Evolutionary conservation across 2,329 filamentous ascomycete genomes (phyloP).

Genomic region (Immersiporthe knoxdaviesiana): DNA sequence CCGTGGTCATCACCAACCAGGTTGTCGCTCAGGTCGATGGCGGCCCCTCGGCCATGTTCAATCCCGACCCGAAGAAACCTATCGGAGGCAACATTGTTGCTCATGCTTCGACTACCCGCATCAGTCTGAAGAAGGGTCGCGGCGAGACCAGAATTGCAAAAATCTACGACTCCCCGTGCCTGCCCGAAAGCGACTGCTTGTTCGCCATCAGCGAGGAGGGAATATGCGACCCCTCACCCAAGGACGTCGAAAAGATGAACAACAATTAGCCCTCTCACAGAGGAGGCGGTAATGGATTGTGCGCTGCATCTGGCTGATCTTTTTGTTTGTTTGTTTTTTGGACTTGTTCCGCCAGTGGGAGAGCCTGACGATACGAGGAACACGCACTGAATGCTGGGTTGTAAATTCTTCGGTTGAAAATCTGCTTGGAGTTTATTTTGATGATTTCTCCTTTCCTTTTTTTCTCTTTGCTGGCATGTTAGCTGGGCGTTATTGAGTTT

Average conservation of each 20-base stretch:
- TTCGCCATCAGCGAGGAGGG: slow-evolving; percentile 98
- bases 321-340: too few relatives aligned
- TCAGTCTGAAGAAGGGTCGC: slow-evolving; percentile 94
- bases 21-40: slow-evolving; percentile 98
- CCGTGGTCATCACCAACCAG: slow-evolving; percentile 98
- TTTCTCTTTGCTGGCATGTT: slow-evolving; percentile 10
- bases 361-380: background rate
- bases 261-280: slow-evolving; percentile 38
- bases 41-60: slow-evolving; percentile 96
- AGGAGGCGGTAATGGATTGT: background rate
- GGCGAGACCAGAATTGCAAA: slow-evolving; percentile 97
- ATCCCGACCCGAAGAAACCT: slow-evolving; percentile 96
- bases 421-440: slow-evolving; percentile 7
- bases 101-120: slow-evolving; percentile 90
- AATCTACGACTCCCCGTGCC: slow-evolving; percentile 97
- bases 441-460: background rate
- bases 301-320: background rate
- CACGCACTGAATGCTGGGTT: background rate
- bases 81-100: slow-evolving; percentile 99
- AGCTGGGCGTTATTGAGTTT: slow-evolving; percentile 29
- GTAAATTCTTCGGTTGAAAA: background rate
- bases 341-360: background rate
- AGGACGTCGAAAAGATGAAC: slow-evolving; percentile 79
- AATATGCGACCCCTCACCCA: slow-evolving; percentile 92
- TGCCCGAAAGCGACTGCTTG: slow-evolving; percentile 93